A percentile compares a stretch with the other conserved stretches of the same genome.
These are phyloP conservation scores for Emmonsiellopsis sp. DNA, from an alignment of 2,329 filamentous ascomycete genomes.

Conservation along the genomic window DNA sequence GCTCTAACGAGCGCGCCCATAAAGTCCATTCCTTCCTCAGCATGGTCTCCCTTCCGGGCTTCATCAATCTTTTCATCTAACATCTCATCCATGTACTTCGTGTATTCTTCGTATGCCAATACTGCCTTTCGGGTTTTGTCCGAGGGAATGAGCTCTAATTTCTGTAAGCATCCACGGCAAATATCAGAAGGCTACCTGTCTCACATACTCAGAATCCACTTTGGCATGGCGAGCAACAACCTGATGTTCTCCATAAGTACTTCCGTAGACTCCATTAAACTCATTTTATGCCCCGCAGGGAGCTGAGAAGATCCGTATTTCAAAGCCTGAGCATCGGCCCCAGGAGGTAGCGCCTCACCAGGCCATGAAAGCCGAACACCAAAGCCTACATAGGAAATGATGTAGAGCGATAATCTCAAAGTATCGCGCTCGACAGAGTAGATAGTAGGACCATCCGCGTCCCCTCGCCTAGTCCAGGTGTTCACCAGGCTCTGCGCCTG, in stretches of 20 bases:
- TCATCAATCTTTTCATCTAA: constrained; percentile 50
- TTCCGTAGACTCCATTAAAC: not conserved
- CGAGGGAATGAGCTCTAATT: constrained; percentile 39
- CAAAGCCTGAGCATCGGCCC: not conserved
- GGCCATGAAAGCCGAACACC: constrained; percentile 50
- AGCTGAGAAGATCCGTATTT: not conserved
- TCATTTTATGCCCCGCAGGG: not conserved
- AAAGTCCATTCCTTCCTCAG: not conserved
- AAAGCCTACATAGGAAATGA: constrained; percentile 63
- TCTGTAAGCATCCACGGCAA: not conserved
- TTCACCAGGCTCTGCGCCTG: constrained; percentile 55
- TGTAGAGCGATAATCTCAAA: constrained; percentile 52
- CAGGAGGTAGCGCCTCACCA: constrained; percentile 15
- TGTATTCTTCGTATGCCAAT: constrained; percentile 53
- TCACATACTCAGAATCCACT: not conserved
- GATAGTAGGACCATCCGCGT: constrained; percentile 40
- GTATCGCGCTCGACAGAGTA: constrained; percentile 52
- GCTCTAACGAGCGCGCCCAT: not conserved
- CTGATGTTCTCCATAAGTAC: not conserved
- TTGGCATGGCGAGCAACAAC: not conserved
- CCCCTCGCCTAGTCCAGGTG: constrained; percentile 41
- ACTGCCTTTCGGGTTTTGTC: constrained; percentile 43
- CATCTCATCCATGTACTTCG: constrained; percentile 60
- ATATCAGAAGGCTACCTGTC: not conserved
- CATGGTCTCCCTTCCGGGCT: not conserved